A percentile compares a stretch with the other conserved stretches of the same genome.
Conservation (phyloP, 2,329 filamentous ascomycete genomes). For the Emmonsia crescens region DNA sequence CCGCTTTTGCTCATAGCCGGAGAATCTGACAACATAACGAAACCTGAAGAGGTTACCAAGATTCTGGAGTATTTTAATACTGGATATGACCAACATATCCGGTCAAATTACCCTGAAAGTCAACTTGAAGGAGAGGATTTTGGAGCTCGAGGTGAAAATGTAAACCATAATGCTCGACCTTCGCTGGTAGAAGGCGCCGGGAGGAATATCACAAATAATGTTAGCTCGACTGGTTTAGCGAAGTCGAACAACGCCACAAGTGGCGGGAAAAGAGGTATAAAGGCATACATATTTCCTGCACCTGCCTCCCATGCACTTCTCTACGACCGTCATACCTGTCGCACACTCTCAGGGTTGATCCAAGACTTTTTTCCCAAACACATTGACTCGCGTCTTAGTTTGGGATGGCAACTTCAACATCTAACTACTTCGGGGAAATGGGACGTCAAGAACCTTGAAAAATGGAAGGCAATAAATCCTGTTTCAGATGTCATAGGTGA, state of each 20-base stretch:
- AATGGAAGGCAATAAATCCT: constrained; percentile 72
- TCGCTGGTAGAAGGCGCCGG: not conserved
- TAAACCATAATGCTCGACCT: not conserved
- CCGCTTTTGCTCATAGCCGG: constrained; percentile 73
- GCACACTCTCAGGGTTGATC: constrained; percentile 68
- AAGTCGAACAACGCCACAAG: constrained; percentile 37
- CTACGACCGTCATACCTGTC: constrained; percentile 65
- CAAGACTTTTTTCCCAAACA: constrained; percentile 68
- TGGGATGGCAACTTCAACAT: constrained; percentile 85
- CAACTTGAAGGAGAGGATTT: not conserved
- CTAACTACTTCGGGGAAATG: constrained; percentile 86
- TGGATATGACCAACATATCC: not conserved
- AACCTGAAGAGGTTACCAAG: constrained; percentile 57
- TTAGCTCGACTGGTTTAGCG: not conserved
- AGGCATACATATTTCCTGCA: constrained; percentile 55
- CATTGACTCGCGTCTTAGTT: constrained; percentile 65
- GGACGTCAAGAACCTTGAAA: constrained; percentile 92
- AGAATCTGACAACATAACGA: constrained; percentile 64
- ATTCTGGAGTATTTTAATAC: constrained; percentile 44
- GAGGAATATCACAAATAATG: constrained; percentile 7
- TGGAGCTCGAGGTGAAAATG: not conserved
- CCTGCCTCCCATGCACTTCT: constrained; percentile 77
- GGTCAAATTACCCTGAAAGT: not conserved
- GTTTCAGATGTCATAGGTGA: constrained; percentile 69
- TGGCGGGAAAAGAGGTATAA: constrained; percentile 37